Conservation (phyloP, 768 basidiomycete genomes). For the Mycena floridula region DNA sequence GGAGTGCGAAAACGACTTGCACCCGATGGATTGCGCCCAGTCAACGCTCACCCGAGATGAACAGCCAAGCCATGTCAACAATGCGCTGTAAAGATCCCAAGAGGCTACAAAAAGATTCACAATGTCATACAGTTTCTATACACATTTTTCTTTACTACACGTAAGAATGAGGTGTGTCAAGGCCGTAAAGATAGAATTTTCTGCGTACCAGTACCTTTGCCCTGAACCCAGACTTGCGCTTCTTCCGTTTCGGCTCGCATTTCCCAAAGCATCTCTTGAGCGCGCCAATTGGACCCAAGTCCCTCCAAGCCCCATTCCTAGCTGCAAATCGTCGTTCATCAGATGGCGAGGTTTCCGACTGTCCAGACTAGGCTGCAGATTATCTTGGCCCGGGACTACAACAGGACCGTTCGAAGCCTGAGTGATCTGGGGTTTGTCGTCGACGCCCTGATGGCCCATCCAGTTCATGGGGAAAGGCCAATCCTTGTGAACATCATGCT, state of each 20-base stretch:
- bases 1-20: too few species aligned
- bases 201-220: conserved; percentile 51
- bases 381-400: conserved; percentile 1
- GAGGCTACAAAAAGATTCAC: too few species aligned
- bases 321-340: conserved; percentile 40
- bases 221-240: conserved; percentile 13
- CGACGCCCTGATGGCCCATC: conserved; percentile 32
- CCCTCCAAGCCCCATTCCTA: conserved; percentile 57
- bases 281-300: conserved; percentile 66
- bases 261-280: conserved; percentile 14
- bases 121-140: too few species aligned
- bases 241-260: conserved; percentile 18
- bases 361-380: not conserved
- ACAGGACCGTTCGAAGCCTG: conserved; percentile 9
- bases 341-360: conserved; percentile 37
- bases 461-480: conserved; percentile 49
- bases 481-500: conserved; percentile 42
- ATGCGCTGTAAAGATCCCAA: too few species aligned
- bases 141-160: too few species aligned
- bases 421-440: conserved; percentile 4
- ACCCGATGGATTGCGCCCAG: too few species aligned
- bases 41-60: too few species aligned
- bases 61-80: too few species aligned
- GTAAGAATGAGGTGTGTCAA: conserved; percentile 24
- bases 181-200: conserved; percentile 49